A percentile compares a stretch with the other conserved stretches of the same genome.
These are phyloP conservation scores for Phytophthora vignae DNA, from an alignment of 352 stramenopile genomes.

Conservation along the genomic window DNA sequence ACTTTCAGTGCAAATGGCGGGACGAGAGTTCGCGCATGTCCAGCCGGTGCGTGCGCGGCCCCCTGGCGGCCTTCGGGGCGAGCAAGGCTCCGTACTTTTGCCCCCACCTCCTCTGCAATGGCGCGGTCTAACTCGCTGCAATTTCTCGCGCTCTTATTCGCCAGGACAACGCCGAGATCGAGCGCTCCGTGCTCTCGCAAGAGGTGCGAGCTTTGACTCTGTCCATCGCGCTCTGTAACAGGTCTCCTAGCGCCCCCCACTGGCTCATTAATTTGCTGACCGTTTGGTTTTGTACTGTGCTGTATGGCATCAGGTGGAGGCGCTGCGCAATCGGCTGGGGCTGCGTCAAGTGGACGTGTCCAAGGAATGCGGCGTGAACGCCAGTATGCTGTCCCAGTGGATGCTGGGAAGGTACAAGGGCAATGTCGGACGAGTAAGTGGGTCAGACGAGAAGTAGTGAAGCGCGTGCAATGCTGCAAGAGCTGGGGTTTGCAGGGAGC, in stretches of 20 bases:
- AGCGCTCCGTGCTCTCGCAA: slow-evolving; percentile 82
- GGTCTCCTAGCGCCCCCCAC: neutral
- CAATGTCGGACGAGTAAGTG: slow-evolving; percentile 77
- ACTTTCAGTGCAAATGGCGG: slow-evolving; percentile 44
- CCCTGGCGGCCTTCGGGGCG: neutral
- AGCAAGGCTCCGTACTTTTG: neutral
- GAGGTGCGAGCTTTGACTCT: slow-evolving; percentile 42
- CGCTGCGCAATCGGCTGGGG: slow-evolving; percentile 72
- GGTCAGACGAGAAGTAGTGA: neutral
- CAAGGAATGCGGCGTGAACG: slow-evolving; percentile 88
- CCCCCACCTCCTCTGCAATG: slow-evolving; percentile 16
- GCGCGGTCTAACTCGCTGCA: slow-evolving; percentile 6
- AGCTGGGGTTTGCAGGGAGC: neutral
- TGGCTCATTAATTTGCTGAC: slow-evolving; percentile 3
- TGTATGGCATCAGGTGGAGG: slow-evolving; percentile 61
- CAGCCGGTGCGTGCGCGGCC: slow-evolving; percentile 59
- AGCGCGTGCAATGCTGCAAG: neutral
- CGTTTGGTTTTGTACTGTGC: neutral
- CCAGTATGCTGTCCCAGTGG: slow-evolving; percentile 89
- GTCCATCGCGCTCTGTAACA: neutral
- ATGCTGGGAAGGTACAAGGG: slow-evolving; percentile 89
- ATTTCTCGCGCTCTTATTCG: slow-evolving; percentile 9
- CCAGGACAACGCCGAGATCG: slow-evolving; percentile 88
- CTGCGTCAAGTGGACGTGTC: slow-evolving; percentile 85
- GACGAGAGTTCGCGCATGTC: slow-evolving; percentile 81